phyloP scores from a whole-genome alignment of 106 monocot genomes.

The Platanthera zijinensis region DNA sequence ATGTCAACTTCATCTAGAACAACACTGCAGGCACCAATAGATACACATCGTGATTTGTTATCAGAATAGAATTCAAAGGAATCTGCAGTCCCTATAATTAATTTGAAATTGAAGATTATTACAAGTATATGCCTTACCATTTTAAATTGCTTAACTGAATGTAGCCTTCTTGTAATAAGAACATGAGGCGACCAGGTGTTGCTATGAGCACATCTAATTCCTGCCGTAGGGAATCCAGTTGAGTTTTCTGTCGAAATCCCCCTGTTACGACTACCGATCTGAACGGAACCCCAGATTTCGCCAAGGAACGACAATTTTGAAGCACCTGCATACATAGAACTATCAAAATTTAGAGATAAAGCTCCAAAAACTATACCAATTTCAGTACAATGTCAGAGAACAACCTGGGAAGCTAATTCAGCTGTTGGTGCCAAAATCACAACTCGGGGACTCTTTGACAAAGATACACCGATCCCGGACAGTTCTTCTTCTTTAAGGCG shows the following conservation, averaged over 20 bases:
- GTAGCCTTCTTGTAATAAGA: slow-evolving; percentile 76
- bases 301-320: slow-evolving; percentile 69
- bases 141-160: slow-evolving; percentile 54
- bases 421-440: slow-evolving; percentile 82
- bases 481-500: slow-evolving; percentile 73
- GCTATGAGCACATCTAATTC: slow-evolving; percentile 88
- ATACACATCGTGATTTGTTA: background rate
- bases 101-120: background rate
- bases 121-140: slow-evolving; percentile 31
- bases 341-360: background rate
- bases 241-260: slow-evolving; percentile 91
- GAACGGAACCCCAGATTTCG: slow-evolving; percentile 79
- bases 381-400: slow-evolving; percentile 10
- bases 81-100: background rate
- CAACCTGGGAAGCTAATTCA: slow-evolving; percentile 93
- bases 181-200: slow-evolving; percentile 86
- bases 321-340: slow-evolving; percentile 48
- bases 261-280: slow-evolving; percentile 95
- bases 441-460: slow-evolving; percentile 50
- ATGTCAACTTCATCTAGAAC: slow-evolving; percentile 95
- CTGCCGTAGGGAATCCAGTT: slow-evolving; percentile 70
- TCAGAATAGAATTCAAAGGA: background rate
- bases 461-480: slow-evolving; percentile 43
- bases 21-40: slow-evolving; percentile 33
- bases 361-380: background rate